These are phyloP conservation scores for Mycena indigotica DNA, from an alignment of 768 basidiomycete genomes.

Conservation along the genomic window DNA sequence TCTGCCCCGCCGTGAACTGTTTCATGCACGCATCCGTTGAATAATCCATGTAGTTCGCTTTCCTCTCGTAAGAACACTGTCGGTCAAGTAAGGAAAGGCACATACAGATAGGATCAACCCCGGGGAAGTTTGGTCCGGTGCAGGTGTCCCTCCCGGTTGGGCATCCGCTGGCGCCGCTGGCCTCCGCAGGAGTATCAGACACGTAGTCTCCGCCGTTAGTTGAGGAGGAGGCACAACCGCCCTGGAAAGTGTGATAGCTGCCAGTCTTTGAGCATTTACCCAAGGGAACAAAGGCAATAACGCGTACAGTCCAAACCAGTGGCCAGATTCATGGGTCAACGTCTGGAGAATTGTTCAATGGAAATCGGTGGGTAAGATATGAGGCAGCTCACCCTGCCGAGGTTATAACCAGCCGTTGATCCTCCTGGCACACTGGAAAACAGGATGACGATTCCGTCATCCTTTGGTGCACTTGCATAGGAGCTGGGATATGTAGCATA, in stretches of 20 bases:
- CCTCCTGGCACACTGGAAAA: conserved; percentile 44
- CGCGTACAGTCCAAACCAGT: conserved; percentile 39
- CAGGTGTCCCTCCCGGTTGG: conserved; percentile 28
- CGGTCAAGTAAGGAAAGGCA: neutral
- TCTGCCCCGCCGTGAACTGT: conserved; percentile 34
- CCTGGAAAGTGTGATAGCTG: conserved; percentile 40
- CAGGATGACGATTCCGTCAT: conserved; percentile 49
- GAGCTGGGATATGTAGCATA: conserved; percentile 51
- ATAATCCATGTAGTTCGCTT: conserved; percentile 44
- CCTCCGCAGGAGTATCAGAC: conserved; percentile 32
- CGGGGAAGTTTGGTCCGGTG: conserved; percentile 22
- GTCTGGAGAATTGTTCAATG: conserved; percentile 14
- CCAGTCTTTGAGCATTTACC: too few relatives aligned
- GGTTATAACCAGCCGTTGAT: conserved; percentile 41
- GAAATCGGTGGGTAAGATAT: neutral
- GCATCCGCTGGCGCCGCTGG: conserved; percentile 33
- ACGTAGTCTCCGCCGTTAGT: conserved; percentile 30
- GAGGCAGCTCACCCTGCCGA: conserved; percentile 23
- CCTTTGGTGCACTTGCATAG: conserved; percentile 37
- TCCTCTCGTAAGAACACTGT: conserved; percentile 20
- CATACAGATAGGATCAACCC: conserved; percentile 39
- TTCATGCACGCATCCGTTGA: conserved; percentile 33
- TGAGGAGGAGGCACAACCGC: conserved; percentile 21
- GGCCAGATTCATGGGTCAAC: conserved; percentile 38
- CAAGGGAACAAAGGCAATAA: too few relatives aligned